Conservation (phyloP, 2,329 filamentous ascomycete genomes). For the Talaromyces sp. region DNA sequence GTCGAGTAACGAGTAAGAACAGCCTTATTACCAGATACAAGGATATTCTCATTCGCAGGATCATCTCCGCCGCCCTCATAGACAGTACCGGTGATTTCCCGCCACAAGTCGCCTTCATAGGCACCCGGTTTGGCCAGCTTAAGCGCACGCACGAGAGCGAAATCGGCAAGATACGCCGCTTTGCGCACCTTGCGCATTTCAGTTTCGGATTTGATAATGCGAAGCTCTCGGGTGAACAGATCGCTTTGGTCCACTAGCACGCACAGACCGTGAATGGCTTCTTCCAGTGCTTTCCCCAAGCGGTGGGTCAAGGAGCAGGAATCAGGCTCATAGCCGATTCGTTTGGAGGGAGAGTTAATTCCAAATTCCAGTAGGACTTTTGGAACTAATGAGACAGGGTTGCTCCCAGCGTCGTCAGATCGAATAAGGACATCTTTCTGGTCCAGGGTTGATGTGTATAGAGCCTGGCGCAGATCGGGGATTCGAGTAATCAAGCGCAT, state of each 20-base stretch:
- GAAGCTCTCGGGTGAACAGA: constrained; percentile 25
- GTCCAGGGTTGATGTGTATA: constrained; percentile 28
- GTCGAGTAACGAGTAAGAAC: constrained; percentile 30
- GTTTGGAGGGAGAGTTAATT: constrained; percentile 22
- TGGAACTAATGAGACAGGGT: constrained; percentile 27
- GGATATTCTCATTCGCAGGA: constrained; percentile 31
- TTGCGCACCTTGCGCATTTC: constrained; percentile 24
- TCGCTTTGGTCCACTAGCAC: constrained; percentile 26
- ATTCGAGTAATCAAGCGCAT: constrained; percentile 25
- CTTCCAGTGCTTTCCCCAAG: constrained; percentile 23
- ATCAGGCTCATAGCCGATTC: constrained; percentile 31
- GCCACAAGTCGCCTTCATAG: constrained; percentile 32
- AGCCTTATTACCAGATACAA: constrained; percentile 29
- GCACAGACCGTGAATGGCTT: constrained; percentile 26
- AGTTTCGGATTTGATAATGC: constrained; percentile 28
- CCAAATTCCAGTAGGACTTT: constrained; percentile 24
- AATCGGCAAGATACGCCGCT: constrained; percentile 30
- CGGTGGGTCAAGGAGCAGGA: constrained; percentile 32
- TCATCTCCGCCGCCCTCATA: constrained; percentile 33
- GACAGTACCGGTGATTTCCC: constrained; percentile 29
- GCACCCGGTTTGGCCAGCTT: constrained; percentile 31
- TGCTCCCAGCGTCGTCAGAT: constrained; percentile 24
- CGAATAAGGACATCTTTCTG: constrained; percentile 25
- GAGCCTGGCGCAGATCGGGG: constrained; percentile 27
- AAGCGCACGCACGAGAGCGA: constrained; percentile 28